Evolutionary conservation across 768 basidiomycete genomes (phyloP), one percentile per base, ranked within the genome.

Genomic region (Russula griseocarnosa): DNA sequence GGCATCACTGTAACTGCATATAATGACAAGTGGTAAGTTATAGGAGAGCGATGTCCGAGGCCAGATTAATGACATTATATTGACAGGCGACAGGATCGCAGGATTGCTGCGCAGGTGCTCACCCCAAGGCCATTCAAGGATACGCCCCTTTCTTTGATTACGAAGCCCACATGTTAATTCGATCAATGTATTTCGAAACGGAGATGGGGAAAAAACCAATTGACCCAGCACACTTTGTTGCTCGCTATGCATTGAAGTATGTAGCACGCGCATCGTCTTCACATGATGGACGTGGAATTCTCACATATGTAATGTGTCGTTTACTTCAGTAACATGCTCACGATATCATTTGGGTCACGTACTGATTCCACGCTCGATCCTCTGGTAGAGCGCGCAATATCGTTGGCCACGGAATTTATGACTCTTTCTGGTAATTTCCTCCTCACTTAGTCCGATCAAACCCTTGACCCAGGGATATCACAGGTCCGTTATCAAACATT

Each of bases 1-100:
- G 79, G 73, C n/a, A 79, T 82, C 42, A 81, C 81, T 3, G 76
- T 75, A 3, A 75, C 79, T 1, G 74, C 75, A 1, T 81, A 81
- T 67, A 75, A 76, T 63, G 77, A 80, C 50, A 72, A 61, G 57
- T 80, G 79, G 79, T 78, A 63, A 18, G 70, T 69, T n/a, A 9
- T 38, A 49, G 6, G 38, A 22, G 49, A 8, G 36, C 32, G 42
- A 49, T 28, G 13, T 28, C 28, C 5, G 16, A 26, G 14, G 6
- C 2, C 52, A 28, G 36, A 13, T 40, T 6, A 34, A 34, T 53
- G 49, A 46, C 46, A 58, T 55, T 26, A 3, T 13, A 30, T 30
- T 18, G n/a, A 58, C 46, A 70, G 79, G 80, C 72, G 78, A 55
- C 76, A 76, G 3, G 5, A 49, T 26, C 47, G 47, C 5, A 49